These are phyloP conservation scores for Diddensiella transvaalensis DNA, from an alignment of 805 yeast species.

Conservation along the genomic window DNA sequence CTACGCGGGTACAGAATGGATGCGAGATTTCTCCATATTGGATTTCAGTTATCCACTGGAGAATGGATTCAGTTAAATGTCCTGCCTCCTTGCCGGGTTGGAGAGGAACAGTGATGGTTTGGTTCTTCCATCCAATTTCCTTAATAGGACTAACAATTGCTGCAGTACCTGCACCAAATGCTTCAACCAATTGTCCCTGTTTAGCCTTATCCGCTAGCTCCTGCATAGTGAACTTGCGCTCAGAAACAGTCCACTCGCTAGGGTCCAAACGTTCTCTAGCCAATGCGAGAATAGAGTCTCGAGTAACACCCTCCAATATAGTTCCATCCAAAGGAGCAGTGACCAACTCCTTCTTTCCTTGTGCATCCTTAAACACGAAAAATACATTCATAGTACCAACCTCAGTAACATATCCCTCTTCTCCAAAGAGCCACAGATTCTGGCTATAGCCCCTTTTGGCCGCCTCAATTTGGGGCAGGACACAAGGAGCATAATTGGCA, in stretches of 20 bases:
- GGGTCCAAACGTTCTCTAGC: slow-evolving; percentile 73
- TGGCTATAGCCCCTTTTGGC: slow-evolving; percentile 91
- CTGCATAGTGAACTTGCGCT: slow-evolving; percentile 75
- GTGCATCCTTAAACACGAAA: slow-evolving; percentile 73
- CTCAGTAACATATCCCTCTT: slow-evolving; percentile 83
- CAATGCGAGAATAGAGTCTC: slow-evolving; percentile 78
- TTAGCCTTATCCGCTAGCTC: slow-evolving; percentile 77
- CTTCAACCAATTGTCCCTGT: slow-evolving; percentile 84
- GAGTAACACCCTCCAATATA: slow-evolving; percentile 92
- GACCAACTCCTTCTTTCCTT: slow-evolving; percentile 83
- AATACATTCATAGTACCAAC: slow-evolving; percentile 98
- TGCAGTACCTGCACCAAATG: slow-evolving; percentile 97
- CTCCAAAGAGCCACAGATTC: slow-evolving; percentile 94
- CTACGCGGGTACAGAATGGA: slow-evolving; percentile 30
- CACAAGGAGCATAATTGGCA: slow-evolving; percentile 96
- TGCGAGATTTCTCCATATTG: slow-evolving; percentile 84
- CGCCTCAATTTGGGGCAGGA: slow-evolving; percentile 85
- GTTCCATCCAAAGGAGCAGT: slow-evolving; percentile 98
- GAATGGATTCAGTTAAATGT: slow-evolving; percentile 64
- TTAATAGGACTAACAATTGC: slow-evolving; percentile 94
- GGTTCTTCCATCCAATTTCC: slow-evolving; percentile 75
- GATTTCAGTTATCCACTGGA: slow-evolving; percentile 80
- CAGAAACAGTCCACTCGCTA: slow-evolving; percentile 76
- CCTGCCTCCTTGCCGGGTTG: slow-evolving; percentile 68
- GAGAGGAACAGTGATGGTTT: slow-evolving; percentile 73